A percentile compares a stretch with the other conserved stretches of the same genome.
Conservation (phyloP, 208 protist species). For the Blechomonas ayalai region DNA sequence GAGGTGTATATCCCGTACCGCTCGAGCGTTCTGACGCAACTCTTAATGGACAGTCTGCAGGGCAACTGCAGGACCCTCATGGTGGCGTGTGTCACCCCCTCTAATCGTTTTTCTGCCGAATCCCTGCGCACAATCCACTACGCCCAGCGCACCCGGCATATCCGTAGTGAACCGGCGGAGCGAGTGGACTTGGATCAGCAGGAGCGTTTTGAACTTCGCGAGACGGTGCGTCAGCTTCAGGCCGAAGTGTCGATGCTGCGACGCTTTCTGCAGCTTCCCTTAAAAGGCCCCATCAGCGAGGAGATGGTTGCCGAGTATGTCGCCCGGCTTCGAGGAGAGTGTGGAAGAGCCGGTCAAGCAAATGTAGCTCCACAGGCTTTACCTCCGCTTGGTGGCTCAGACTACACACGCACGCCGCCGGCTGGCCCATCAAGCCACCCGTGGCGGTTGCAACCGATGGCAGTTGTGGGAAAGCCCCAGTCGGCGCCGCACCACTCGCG, state of each 20-base stretch:
- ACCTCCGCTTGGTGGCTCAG: too few relatives aligned
- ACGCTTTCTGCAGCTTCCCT: constrained; percentile 16
- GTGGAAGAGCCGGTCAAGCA: too few relatives aligned
- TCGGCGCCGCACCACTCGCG: too few relatives aligned
- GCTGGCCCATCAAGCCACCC: too few relatives aligned
- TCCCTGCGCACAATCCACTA: constrained; percentile 77
- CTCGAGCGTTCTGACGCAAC: constrained; percentile 76
- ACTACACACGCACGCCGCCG: too few relatives aligned
- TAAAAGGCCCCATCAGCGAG: not conserved
- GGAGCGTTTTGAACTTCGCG: constrained; percentile 41
- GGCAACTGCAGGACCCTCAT: constrained; percentile 65
- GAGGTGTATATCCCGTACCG: constrained; percentile 78
- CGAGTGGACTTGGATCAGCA: constrained; percentile 61
- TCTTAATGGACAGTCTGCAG: constrained; percentile 82
- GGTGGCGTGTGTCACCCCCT: constrained; percentile 80
- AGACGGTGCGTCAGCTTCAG: constrained; percentile 19
- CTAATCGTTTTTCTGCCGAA: constrained; percentile 57
- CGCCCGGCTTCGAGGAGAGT: not conserved
- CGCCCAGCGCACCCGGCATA: constrained; percentile 63
- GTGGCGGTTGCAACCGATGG: too few relatives aligned
- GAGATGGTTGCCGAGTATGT: constrained; percentile 1
- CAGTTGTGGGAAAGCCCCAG: too few relatives aligned
- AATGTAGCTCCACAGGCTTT: too few relatives aligned
- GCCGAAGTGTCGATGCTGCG: constrained; percentile 56
- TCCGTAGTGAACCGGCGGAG: constrained; percentile 30